A percentile compares a stretch with the other conserved stretches of the same genome.
phyloP scores from a whole-genome alignment of 2,329 filamentous ascomycete species.

The Colletotrichum gloeosporioides region DNA sequence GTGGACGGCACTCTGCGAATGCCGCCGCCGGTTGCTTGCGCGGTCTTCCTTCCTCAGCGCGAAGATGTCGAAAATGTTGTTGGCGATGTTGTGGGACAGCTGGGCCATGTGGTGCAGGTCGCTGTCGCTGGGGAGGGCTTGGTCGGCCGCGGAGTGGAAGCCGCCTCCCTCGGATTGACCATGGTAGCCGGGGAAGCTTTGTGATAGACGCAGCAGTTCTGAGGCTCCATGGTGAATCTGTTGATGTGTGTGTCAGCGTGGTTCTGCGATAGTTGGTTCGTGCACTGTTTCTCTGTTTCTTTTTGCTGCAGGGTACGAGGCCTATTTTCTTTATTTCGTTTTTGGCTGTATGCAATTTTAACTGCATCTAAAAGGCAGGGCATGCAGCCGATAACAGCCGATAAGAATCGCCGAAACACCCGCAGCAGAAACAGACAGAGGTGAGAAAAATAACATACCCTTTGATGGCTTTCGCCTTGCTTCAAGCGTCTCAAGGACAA shows the following conservation, averaged over 20 bases:
- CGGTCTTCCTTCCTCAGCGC: neutral
- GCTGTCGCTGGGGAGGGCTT: neutral
- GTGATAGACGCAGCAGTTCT: neutral
- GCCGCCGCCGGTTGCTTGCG: too few species aligned
- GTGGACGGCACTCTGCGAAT: neutral
- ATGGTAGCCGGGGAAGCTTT: neutral
- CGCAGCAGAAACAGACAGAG: neutral
- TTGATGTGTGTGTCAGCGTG: neutral
- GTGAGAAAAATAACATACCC: neutral
- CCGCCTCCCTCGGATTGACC: neutral
- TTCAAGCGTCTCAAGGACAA: accelerated
- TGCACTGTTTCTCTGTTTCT: neutral
- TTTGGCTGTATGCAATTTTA: too few species aligned
- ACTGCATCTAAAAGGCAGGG: too few species aligned
- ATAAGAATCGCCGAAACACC: too few species aligned
- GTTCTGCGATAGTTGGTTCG: neutral
- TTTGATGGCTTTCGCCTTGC: neutral
- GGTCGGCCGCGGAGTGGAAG: neutral
- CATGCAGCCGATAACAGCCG: too few species aligned
- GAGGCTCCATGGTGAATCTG: neutral
- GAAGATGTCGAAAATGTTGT: neutral
- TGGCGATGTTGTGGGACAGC: neutral
- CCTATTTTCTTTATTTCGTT: too few species aligned
- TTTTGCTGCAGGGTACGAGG: too few species aligned
- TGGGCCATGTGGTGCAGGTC: neutral